phyloP scores from a whole-genome alignment of 2,329 filamentous ascomycete species.

The Microcyclospora pomicola region DNA sequence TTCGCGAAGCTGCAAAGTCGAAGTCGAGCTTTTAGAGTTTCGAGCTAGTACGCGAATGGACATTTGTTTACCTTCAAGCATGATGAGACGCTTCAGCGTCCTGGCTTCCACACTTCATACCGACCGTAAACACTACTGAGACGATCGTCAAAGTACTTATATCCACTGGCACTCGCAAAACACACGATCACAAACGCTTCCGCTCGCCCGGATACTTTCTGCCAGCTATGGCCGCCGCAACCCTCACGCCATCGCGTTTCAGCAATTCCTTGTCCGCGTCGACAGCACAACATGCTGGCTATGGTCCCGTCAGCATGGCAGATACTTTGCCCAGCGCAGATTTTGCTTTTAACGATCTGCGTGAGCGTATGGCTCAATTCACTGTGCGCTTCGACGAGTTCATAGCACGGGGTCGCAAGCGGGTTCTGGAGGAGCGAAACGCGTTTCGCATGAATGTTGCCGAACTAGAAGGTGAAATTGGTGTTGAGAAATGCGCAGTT shows the following conservation, averaged over 20 bases:
- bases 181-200: not conserved
- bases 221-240: slow-evolving; percentile 22
- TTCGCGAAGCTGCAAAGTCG: too few relatives aligned
- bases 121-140: not conserved
- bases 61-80: too few relatives aligned
- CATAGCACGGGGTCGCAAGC: slow-evolving; percentile 80
- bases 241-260: slow-evolving; percentile 41
- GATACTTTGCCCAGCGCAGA: slow-evolving; percentile 77
- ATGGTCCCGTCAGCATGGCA: slow-evolving; percentile 48
- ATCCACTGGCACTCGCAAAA: not conserved
- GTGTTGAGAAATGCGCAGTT: slow-evolving; percentile 28
- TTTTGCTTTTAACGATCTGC: slow-evolving; percentile 91
- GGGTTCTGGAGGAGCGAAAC: slow-evolving; percentile 84
- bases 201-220: not conserved
- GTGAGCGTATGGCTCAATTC: slow-evolving; percentile 89
- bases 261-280: slow-evolving; percentile 55
- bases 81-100: too few relatives aligned
- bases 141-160: not conserved
- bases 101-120: not conserved
- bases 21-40: too few relatives aligned
- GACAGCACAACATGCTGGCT: slow-evolving; percentile 37
- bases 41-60: too few relatives aligned
- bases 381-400: slow-evolving; percentile 83
- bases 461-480: slow-evolving; percentile 57
- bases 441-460: slow-evolving; percentile 83